These are phyloP conservation scores for Aspergillus proliferans DNA, from an alignment of 2,329 filamentous ascomycete genomes.

Conservation along the genomic window DNA sequence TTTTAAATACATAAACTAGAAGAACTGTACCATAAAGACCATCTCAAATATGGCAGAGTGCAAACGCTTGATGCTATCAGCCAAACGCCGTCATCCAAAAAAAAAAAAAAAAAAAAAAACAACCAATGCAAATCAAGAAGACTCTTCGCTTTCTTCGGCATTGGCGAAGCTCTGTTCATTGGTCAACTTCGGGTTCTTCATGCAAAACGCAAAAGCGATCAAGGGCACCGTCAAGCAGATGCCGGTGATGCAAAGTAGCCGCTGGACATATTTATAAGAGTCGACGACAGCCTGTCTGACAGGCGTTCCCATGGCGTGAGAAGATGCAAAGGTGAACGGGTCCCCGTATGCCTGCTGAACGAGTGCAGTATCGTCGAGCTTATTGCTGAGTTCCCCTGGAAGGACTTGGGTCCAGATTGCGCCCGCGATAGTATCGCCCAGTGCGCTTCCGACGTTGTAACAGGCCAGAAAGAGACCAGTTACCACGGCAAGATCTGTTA, in stretches of 20 bases:
- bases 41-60: not conserved
- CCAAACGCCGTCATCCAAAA: not conserved
- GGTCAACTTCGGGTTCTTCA: slow-evolving; percentile 43
- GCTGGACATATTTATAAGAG: slow-evolving; percentile 43
- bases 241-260: slow-evolving; percentile 46
- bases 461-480: slow-evolving; percentile 57
- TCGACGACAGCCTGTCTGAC: slow-evolving; percentile 39
- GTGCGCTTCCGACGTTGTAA: slow-evolving; percentile 58
- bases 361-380: slow-evolving; percentile 34
- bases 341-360: slow-evolving; percentile 37
- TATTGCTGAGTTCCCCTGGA: slow-evolving; percentile 38
- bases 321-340: slow-evolving; percentile 34
- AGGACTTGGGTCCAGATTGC: slow-evolving; percentile 58
- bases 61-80: not conserved
- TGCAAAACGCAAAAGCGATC: slow-evolving; percentile 40
- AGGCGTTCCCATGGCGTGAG: slow-evolving; percentile 41
- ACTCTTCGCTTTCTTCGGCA: slow-evolving; percentile 21
- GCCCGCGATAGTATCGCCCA: slow-evolving; percentile 56
- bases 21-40: not conserved
- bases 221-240: slow-evolving; percentile 44
- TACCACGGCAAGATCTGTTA: slow-evolving; percentile 54
- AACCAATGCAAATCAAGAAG: slow-evolving; percentile 1
- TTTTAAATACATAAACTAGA: too few relatives aligned
- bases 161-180: slow-evolving; percentile 42
- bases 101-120: not conserved